phyloP scores from a whole-genome alignment of 225 moss, liverwort and hornwort genomes.

The Sphagnum contortum region DNA sequence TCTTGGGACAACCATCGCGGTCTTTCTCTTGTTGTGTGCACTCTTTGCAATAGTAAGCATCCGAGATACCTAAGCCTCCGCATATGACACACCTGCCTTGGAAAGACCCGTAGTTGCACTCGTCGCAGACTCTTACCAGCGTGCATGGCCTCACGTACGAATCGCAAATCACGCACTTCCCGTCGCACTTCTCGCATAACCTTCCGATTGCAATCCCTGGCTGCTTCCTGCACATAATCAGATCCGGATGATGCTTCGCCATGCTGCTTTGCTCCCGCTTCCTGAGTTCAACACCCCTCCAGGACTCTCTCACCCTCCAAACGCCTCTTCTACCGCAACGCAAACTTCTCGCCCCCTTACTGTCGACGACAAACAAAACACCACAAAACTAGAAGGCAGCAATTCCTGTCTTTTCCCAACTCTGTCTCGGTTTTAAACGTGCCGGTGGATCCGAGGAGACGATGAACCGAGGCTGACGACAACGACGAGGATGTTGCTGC shows the following conservation, averaged over 20 bases:
- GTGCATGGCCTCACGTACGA: conserved; percentile 42
- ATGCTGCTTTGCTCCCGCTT: conserved; percentile 5
- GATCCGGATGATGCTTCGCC: conserved; percentile 65
- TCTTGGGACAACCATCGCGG: conserved; percentile 50
- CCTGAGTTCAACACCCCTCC: too few species aligned
- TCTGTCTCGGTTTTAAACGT: too few species aligned
- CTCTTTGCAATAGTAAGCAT: conserved; percentile 51
- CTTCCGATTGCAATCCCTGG: conserved; percentile 55
- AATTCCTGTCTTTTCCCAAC: too few species aligned
- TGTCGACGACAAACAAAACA: too few species aligned
- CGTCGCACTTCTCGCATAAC: conserved; percentile 35
- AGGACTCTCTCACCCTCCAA: too few species aligned
- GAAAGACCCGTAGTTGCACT: conserved; percentile 52
- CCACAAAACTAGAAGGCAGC: too few species aligned
- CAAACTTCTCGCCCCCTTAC: too few species aligned
- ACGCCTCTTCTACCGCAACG: too few species aligned
- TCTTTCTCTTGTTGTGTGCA: conserved; percentile 58
- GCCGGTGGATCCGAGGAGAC: too few species aligned
- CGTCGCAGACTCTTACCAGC: conserved; percentile 45
- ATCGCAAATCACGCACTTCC: conserved; percentile 30
- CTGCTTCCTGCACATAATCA: conserved; percentile 60
- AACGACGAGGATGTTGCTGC: too few species aligned
- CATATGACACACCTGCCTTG: conserved; percentile 54
- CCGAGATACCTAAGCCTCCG: conserved; percentile 43
- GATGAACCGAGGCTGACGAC: too few species aligned